phyloP scores from a whole-genome alignment of 768 basidiomycete genomes.

The Xerocomus spinulosus region DNA sequence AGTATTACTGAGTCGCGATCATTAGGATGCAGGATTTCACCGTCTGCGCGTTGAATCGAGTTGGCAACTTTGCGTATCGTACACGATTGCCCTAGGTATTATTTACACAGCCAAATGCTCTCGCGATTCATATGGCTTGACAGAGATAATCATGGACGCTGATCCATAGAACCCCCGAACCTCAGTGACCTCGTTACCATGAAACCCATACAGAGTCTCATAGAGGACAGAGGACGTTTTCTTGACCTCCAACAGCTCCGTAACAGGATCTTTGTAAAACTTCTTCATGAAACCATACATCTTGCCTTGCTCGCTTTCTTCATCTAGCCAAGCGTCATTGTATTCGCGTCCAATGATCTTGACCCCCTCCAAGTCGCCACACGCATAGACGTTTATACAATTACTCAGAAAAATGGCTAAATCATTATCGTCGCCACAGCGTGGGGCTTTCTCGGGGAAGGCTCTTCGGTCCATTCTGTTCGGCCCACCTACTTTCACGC shows the following conservation, averaged over 20 bases:
- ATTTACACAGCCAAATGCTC: background rate
- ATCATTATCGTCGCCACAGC: too few relatives aligned
- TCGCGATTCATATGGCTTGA: background rate
- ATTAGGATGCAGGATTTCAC: too few relatives aligned
- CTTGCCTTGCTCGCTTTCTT: background rate
- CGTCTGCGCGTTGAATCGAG: too few relatives aligned
- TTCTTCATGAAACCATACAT: background rate
- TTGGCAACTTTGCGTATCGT: too few relatives aligned
- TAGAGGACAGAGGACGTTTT: background rate
- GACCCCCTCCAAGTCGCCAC: background rate
- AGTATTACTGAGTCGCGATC: too few relatives aligned
- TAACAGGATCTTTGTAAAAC: background rate
- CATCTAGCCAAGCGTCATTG: too few relatives aligned
- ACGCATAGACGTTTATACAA: too few relatives aligned
- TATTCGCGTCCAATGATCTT: background rate
- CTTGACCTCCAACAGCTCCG: conserved; percentile 2
- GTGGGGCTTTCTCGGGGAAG: too few relatives aligned
- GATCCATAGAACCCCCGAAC: background rate
- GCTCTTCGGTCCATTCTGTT: too few relatives aligned
- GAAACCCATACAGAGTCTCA: background rate
- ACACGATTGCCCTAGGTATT: too few relatives aligned
- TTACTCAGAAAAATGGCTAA: too few relatives aligned
- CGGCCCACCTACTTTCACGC: background rate
- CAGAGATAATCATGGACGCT: conserved; percentile 1
- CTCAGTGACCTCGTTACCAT: background rate